Evolutionary conservation across 805 yeast species (phyloP).

Genomic region (Huiozyma naganishii): DNA sequence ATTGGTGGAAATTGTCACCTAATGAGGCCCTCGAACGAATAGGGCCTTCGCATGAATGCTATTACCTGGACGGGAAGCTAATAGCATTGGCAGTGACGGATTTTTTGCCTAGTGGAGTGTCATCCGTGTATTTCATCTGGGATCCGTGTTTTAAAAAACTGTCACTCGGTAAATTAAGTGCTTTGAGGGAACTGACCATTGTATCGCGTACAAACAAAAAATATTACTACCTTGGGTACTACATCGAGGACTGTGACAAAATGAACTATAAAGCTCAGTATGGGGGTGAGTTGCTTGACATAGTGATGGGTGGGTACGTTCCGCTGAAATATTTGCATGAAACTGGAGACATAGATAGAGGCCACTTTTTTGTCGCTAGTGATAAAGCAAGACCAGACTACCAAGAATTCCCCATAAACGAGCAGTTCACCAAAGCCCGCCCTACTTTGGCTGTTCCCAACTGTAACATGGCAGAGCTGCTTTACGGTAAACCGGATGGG

Average conservation of each 20-base stretch:
- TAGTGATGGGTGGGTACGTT: constrained; percentile 36
- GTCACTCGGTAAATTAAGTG: constrained; percentile 71
- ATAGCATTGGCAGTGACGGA: constrained; percentile 74
- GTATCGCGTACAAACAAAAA: constrained; percentile 31
- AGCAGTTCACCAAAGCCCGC: constrained; percentile 4
- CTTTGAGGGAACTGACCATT: constrained; percentile 55
- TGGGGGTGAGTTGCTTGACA: constrained; percentile 64
- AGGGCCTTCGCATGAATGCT: constrained; percentile 75
- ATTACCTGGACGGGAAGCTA: constrained; percentile 49
- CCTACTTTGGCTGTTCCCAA: background rate
- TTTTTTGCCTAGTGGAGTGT: constrained; percentile 61
- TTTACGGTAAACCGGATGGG: constrained; percentile 30
- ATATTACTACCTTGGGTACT: constrained; percentile 72
- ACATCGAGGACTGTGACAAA: constrained; percentile 66
- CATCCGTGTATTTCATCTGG: constrained; percentile 83
- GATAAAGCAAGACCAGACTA: constrained; percentile 1
- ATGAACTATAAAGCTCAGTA: constrained; percentile 74
- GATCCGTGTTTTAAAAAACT: constrained; percentile 65
- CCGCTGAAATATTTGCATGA: constrained; percentile 11
- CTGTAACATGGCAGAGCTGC: constrained; percentile 26
- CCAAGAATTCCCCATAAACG: background rate
- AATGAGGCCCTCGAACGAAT: constrained; percentile 15
- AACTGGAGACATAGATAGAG: constrained; percentile 12
- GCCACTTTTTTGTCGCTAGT: constrained; percentile 17
- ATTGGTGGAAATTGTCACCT: constrained; percentile 28